These are phyloP conservation scores for Bidens hawaiensis DNA, from an alignment of 140 eudicot species.

Conservation along the genomic window DNA sequence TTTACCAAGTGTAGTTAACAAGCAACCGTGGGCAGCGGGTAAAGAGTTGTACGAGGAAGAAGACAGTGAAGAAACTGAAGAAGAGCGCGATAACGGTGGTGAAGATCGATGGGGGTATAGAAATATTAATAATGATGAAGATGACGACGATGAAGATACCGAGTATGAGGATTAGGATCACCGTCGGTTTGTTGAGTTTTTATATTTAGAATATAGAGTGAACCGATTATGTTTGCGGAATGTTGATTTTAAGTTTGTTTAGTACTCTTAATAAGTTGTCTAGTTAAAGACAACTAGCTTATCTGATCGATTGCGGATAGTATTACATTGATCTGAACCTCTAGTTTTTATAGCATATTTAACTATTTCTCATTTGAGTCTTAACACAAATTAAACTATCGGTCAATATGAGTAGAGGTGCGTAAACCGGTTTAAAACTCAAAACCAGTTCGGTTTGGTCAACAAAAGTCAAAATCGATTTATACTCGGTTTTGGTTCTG, in stretches of 20 bases:
- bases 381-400: no score
- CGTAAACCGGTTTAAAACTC: no score
- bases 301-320: not conserved
- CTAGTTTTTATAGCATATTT: not conserved
- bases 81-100: constrained; percentile 66
- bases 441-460: no score
- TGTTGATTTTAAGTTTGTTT: not conserved
- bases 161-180: constrained; percentile 62
- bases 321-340: not conserved
- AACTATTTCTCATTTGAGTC: no score
- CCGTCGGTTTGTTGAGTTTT: not conserved
- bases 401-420: no score
- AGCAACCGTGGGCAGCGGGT: constrained; percentile 53
- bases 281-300: not conserved
- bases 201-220: not conserved
- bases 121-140: constrained; percentile 33
- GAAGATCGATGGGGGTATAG: constrained; percentile 57
- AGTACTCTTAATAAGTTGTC: not conserved
- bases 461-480: no score
- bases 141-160: constrained; percentile 78
- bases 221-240: not conserved
- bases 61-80: constrained; percentile 95
- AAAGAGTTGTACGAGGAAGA: constrained; percentile 61
- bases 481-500: no score
- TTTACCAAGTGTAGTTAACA: constrained; percentile 17